Evolutionary conservation across 345 rosid species (phyloP), one percentile per base, ranked within the genome.

Genomic region (Reutealis trisperma): DNA sequence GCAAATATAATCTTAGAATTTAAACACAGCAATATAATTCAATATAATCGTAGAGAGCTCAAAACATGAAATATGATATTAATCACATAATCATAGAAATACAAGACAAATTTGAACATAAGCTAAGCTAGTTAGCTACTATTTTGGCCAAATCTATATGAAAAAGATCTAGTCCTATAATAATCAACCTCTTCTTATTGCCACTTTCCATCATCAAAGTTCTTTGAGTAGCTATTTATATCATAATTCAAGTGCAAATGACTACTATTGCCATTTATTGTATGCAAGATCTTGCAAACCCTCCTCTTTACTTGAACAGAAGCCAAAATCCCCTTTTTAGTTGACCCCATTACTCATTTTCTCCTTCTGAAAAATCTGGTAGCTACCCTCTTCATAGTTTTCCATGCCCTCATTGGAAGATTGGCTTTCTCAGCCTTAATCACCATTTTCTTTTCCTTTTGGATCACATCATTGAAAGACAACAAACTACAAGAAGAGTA

Each of bases 121-220:
- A 15, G 5, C 57, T n/a, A 14, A 52, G 4, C 59, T 54, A 54
- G 21, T 8, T 54, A 73, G 30, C 61, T 16, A 18, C 24, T 21
- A 6, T 64, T 32, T 4, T 57, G 57, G 34, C 71, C 59, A 30
- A 69, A 79, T 55, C 82, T 66, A 15, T 47, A 60, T 19, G 79
- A 21, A 15, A 82, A 78, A 37, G 82, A 78, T 62, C 60, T 57
- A 1, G 70, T 47, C 9, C 69, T 19, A 47, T 49, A 74, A 21
- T 63, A 75, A 11, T 71, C 81, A 18, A 67, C 68, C 51, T 81
- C 81, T 70, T 81, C 82, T 8, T 74, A 65, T 63, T 58, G 82
- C 82, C 81, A 81, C 18, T 11, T 69, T 21, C 81, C 84, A 71
- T 82, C 79, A 61, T 78, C 84, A 61, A 78, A 82, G 51, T 82